Percentiles rank a stretch among this genome's conserved stretches.
These are phyloP conservation scores for Leishmania tropica DNA, from an alignment of 208 protist genomes.

Conservation along the genomic window DNA sequence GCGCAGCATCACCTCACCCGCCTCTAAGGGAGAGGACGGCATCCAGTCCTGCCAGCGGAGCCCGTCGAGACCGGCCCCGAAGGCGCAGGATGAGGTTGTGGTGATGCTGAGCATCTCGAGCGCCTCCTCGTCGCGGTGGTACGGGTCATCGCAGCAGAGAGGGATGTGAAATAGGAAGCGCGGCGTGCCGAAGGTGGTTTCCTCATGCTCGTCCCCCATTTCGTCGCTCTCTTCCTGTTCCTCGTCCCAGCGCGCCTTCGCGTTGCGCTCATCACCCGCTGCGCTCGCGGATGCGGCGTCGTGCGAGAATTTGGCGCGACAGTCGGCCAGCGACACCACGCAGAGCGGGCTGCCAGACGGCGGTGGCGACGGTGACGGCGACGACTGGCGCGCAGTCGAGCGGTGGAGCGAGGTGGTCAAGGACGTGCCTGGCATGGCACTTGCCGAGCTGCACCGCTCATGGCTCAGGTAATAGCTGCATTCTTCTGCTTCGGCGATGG, in stretches of 20 bases:
- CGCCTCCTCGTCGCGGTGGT: constrained; percentile 55
- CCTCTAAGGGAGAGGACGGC: constrained; percentile 15
- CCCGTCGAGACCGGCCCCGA: constrained; percentile 44
- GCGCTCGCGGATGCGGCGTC: neutral
- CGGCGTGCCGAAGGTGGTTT: neutral
- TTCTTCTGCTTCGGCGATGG: constrained; percentile 25
- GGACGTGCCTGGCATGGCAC: neutral
- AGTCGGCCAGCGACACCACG: constrained; percentile 26
- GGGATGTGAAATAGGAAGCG: constrained; percentile 23
- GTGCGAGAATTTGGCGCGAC: neutral
- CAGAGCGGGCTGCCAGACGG: constrained; percentile 4
- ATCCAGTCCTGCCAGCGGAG: constrained; percentile 37
- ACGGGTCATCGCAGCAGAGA: constrained; percentile 47
- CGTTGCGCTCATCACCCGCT: neutral
- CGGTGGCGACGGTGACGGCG: neutral
- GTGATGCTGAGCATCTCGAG: constrained; percentile 56
- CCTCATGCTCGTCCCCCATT: neutral
- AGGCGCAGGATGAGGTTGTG: constrained; percentile 59
- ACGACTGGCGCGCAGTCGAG: neutral
- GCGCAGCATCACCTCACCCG: constrained; percentile 18
- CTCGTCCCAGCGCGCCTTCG: neutral
- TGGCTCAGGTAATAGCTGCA: constrained; percentile 32
- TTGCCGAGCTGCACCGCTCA: constrained; percentile 2
- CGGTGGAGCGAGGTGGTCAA: neutral
- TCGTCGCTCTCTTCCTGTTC: neutral